Evolutionary conservation across 2,329 filamentous ascomycete species (phyloP).

Genomic region (Fusarium luffae): DNA sequence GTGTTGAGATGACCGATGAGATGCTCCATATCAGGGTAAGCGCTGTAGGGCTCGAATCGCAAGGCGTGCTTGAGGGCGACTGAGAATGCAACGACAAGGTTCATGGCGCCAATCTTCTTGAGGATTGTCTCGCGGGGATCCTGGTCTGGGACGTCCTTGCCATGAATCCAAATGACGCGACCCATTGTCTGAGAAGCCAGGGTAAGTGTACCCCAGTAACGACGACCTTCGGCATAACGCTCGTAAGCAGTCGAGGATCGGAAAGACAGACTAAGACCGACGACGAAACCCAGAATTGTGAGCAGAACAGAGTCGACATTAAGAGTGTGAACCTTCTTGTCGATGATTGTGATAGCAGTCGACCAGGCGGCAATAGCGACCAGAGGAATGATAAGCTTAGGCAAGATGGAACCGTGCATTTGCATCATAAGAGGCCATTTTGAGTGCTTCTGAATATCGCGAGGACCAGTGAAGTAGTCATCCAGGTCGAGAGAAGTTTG

Average conservation of each 20-base stretch:
- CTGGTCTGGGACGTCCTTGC: constrained; percentile 63
- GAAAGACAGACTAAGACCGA: constrained; percentile 82
- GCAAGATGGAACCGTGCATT: constrained; percentile 79
- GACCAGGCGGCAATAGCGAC: constrained; percentile 72
- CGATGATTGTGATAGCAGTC: constrained; percentile 70
- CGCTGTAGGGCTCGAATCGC: constrained; percentile 83
- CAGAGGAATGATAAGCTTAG: constrained; percentile 78
- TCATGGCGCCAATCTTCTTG: constrained; percentile 78
- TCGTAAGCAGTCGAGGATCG: constrained; percentile 82
- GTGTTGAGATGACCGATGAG: constrained; percentile 79
- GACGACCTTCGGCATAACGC: constrained; percentile 73
- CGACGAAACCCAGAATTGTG: constrained; percentile 83
- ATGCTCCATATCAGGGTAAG: constrained; percentile 78
- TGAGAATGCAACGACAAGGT: constrained; percentile 82
- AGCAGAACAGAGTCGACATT: constrained; percentile 63
- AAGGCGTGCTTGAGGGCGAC: constrained; percentile 83
- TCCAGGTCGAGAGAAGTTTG: constrained; percentile 61
- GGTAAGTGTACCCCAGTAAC: constrained; percentile 70
- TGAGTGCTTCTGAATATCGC: constrained; percentile 77
- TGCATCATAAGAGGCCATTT: constrained; percentile 82
- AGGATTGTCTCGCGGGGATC: constrained; percentile 74
- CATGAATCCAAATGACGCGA: constrained; percentile 86
- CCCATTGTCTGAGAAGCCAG: constrained; percentile 74
- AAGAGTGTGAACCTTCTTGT: constrained; percentile 53
- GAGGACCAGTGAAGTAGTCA: constrained; percentile 73